Conservation (phyloP, 169 alveolate species). For the Babesia sp. region DNA sequence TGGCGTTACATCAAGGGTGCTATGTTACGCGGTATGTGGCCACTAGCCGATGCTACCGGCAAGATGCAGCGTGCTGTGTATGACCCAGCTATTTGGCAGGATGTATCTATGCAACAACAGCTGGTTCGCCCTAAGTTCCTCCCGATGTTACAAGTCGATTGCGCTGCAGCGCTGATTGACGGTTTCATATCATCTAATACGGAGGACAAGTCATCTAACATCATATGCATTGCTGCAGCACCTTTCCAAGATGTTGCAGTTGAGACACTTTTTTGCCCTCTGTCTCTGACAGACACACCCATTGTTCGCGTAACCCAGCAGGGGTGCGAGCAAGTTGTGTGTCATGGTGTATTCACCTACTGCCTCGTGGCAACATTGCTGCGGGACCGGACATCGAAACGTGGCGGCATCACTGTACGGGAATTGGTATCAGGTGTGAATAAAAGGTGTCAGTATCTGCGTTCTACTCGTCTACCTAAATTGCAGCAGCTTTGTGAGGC, state of each 20-base stretch:
- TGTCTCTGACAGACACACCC: constrained; percentile 47
- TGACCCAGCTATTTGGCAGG: constrained; percentile 75
- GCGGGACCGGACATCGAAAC: constrained; percentile 71
- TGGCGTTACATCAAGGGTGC: constrained; percentile 87
- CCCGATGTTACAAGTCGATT: constrained; percentile 82
- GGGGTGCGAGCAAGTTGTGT: constrained; percentile 69
- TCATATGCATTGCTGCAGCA: constrained; percentile 80
- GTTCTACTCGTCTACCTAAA: constrained; percentile 71
- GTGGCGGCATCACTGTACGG: constrained; percentile 67
- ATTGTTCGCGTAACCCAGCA: constrained; percentile 17
- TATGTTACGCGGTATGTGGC: constrained; percentile 88
- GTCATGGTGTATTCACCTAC: constrained; percentile 86
- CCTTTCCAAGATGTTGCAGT: constrained; percentile 81
- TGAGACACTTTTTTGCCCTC: constrained; percentile 77
- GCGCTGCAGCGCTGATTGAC: constrained; percentile 79
- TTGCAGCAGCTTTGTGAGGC: constrained; percentile 78
- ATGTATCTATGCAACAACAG: constrained; percentile 80
- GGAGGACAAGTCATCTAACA: constrained; percentile 57
- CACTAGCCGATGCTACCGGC: constrained; percentile 85
- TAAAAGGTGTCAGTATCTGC: constrained; percentile 71
- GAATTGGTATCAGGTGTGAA: constrained; percentile 75
- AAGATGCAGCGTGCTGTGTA: constrained; percentile 82
- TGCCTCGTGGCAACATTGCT: constrained; percentile 75
- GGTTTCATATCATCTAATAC: constrained; percentile 72
- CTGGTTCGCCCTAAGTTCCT: constrained; percentile 82